Evolutionary conservation across 2,329 filamentous ascomycete species (phyloP).

Genomic region (Ceratocystis smalleyi): DNA sequence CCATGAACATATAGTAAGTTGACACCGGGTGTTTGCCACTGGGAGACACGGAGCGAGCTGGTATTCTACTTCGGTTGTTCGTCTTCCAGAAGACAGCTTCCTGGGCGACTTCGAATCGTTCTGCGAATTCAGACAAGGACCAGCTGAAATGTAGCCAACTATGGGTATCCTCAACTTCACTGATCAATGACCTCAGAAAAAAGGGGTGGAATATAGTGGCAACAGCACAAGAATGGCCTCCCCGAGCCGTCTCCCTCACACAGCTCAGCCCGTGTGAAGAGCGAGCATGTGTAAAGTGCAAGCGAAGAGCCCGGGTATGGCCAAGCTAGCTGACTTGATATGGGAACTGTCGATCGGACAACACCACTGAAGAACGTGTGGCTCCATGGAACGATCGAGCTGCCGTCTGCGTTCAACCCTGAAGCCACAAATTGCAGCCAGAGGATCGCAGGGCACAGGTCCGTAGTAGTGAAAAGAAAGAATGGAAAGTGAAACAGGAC

Average conservation of each 20-base stretch:
- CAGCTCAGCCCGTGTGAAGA: neutral
- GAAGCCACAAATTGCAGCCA: constrained; percentile 28
- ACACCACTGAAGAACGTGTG: constrained; percentile 56
- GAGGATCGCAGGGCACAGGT: constrained; percentile 78
- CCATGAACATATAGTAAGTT: too few relatives aligned
- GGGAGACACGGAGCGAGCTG: too few relatives aligned
- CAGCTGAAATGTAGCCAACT: constrained; percentile 23
- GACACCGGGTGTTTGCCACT: too few relatives aligned
- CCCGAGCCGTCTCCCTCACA: neutral
- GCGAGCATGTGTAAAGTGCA: neutral
- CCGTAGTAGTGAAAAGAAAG: constrained; percentile 38
- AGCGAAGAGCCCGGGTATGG: neutral
- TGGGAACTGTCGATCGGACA: constrained; percentile 94
- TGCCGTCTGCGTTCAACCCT: constrained; percentile 60
- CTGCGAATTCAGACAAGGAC: neutral
- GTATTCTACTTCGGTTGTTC: too few relatives aligned
- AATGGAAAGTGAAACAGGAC: constrained; percentile 21
- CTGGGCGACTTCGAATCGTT: too few relatives aligned
- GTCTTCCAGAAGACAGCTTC: too few relatives aligned
- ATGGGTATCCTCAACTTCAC: constrained; percentile 91
- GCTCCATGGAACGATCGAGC: constrained; percentile 72
- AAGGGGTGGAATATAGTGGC: constrained; percentile 79
- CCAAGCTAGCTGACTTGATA: constrained; percentile 28
- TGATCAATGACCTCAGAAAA: constrained; percentile 79
- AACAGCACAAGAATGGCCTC: constrained; percentile 24